A percentile compares a stretch with the other conserved stretches of the same genome.
Conservation (phyloP, 2,329 filamentous ascomycete genomes). For the Blastomyces percursus region DNA sequence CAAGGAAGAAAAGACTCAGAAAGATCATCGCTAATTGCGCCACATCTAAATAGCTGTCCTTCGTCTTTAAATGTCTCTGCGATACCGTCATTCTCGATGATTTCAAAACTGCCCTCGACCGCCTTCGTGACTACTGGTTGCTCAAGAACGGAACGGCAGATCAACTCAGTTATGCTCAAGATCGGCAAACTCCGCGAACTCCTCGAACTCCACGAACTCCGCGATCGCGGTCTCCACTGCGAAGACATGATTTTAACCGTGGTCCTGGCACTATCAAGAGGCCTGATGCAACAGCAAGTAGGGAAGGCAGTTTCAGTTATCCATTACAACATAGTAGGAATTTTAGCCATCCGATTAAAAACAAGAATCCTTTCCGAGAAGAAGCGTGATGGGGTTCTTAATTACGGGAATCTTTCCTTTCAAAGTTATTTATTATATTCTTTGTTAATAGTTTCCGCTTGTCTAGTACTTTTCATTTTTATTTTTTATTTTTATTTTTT, state of each 20-base stretch:
- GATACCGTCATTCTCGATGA: conserved; percentile 58
- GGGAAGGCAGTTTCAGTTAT: background rate
- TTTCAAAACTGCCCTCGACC: conserved; percentile 50
- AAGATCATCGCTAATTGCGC: background rate
- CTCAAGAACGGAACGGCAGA: conserved; percentile 20
- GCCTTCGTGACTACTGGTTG: conserved; percentile 25
- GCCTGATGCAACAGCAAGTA: background rate
- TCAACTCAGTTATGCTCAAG: background rate
- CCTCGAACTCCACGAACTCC: background rate
- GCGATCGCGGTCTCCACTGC: background rate
- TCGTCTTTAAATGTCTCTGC: conserved; percentile 57
- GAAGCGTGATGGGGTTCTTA: background rate
- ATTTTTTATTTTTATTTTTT: background rate
- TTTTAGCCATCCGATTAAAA: background rate
- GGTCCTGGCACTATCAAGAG: background rate
- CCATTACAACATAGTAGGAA: background rate
- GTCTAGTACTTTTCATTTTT: background rate
- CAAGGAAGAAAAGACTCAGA: background rate
- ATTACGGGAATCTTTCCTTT: background rate
- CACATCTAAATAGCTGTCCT: conserved; percentile 33
- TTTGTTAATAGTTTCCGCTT: background rate
- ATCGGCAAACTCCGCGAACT: background rate
- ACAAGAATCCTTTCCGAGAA: background rate
- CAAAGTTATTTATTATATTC: background rate
- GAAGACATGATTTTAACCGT: background rate